These are phyloP conservation scores for Tuber melanosporum DNA, from an alignment of 495 filamentous ascomycete species.

Conservation along the genomic window DNA sequence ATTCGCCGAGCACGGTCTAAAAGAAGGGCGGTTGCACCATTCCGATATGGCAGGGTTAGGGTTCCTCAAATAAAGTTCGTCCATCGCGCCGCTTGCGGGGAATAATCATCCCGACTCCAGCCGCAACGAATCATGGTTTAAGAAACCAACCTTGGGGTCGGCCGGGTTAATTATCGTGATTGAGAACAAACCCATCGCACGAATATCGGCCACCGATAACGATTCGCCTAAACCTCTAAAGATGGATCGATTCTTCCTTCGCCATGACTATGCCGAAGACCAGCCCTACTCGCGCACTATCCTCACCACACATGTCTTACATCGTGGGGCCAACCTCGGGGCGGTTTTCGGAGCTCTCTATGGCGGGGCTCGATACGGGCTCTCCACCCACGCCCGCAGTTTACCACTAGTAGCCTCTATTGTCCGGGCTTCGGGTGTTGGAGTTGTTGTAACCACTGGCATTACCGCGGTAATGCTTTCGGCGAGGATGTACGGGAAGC, in stretches of 20 bases:
- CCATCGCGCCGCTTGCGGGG: not conserved
- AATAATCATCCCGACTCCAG: not conserved
- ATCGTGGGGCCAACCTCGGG: constrained; percentile 51
- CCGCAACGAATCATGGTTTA: not conserved
- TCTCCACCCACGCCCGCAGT: constrained; percentile 10
- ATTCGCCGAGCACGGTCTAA: not conserved
- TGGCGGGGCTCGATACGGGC: constrained; percentile 19
- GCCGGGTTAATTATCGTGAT: not conserved
- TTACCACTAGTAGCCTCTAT: not conserved
- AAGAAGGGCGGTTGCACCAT: too few relatives aligned
- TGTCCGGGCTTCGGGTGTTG: constrained; percentile 11
- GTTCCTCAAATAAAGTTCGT: not conserved
- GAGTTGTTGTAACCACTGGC: constrained; percentile 11
- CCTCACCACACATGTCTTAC: constrained; percentile 54
- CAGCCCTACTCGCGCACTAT: constrained; percentile 51
- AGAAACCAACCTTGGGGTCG: not conserved
- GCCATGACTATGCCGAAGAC: constrained; percentile 56
- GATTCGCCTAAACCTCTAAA: not conserved
- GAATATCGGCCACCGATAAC: not conserved
- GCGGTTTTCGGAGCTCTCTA: constrained; percentile 45
- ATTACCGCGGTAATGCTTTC: constrained; percentile 42
- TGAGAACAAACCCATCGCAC: not conserved
- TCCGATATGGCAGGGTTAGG: not conserved
- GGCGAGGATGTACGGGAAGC: constrained; percentile 50
- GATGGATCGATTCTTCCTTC: constrained; percentile 53